Percentiles rank a stretch among this genome's conserved stretches.
Evolutionary conservation across 1,284 basidiomycete species (phyloP).

Genomic region (Ustilago sp.): DNA sequence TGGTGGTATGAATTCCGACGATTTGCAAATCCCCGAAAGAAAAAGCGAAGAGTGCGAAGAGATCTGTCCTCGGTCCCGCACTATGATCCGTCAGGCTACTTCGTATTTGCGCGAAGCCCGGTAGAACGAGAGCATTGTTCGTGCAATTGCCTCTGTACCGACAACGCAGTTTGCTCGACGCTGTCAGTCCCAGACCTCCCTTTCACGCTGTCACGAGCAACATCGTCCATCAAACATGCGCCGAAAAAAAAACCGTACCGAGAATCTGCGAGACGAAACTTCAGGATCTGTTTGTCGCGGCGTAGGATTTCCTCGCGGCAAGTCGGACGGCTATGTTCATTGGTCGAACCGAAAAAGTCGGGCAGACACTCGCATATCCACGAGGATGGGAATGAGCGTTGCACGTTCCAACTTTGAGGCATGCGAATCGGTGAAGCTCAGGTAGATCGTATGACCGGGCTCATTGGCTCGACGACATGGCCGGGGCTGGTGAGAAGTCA

Average conservation of each 20-base stretch:
- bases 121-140: background rate
- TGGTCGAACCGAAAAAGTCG: background rate
- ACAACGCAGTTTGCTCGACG: background rate
- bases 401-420: conserved; percentile 8
- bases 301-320: background rate
- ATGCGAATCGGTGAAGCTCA: background rate
- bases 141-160: too few relatives aligned
- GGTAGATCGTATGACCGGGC: background rate
- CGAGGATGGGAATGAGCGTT: background rate
- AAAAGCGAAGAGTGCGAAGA: conserved; percentile 2
- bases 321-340: background rate
- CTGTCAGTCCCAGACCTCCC: background rate
- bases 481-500: background rate
- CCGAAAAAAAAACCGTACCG: background rate
- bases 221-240: background rate
- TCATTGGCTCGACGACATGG: background rate
- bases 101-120: background rate
- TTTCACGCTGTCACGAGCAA: background rate
- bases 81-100: background rate
- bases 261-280: background rate
- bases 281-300: background rate
- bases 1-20: background rate
- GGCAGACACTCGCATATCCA: background rate
- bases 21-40: conserved; percentile 1
- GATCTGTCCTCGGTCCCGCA: background rate